A percentile compares a stretch with the other conserved stretches of the same genome.
phyloP scores from a whole-genome alignment of 1,284 basidiomycete species.

The Cutaneotrichosporon spelunceum region DNA sequence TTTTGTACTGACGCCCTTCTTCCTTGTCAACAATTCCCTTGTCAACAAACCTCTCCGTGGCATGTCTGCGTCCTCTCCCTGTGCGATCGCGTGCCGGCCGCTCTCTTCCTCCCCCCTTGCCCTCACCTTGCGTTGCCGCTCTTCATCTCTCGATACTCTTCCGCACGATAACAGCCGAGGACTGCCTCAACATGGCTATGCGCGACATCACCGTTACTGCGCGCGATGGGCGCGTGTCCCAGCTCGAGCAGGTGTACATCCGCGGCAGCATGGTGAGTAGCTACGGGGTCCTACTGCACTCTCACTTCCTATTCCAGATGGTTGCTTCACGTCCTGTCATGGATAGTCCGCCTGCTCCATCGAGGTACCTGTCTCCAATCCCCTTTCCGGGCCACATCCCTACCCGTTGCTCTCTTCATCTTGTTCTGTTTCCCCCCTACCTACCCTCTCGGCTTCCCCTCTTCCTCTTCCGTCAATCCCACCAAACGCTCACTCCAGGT shows the following conservation, averaged over 20 bases:
- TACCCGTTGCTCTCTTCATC: background rate
- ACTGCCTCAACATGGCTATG: constrained; percentile 94
- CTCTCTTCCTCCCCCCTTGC: too few species aligned
- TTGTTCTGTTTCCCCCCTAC: background rate
- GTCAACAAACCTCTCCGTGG: too few species aligned
- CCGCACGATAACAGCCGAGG: constrained; percentile 70
- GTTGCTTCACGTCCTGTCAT: too few species aligned
- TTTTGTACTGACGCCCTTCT: constrained; percentile 7
- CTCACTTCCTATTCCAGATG: too few species aligned
- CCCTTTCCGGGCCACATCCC: background rate
- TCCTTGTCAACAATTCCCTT: background rate
- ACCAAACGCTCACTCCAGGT: constrained; percentile 49
- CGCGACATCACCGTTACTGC: constrained; percentile 97
- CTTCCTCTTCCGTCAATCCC: background rate
- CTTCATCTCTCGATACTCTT: constrained; percentile 17
- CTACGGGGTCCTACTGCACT: too few species aligned
- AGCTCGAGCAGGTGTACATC: constrained; percentile 98
- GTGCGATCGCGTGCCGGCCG: too few species aligned
- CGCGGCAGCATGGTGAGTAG: constrained; percentile 78
- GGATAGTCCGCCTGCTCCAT: too few species aligned
- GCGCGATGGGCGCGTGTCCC: constrained; percentile 97
- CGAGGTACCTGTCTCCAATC: too few species aligned
- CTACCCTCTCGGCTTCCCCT: background rate
- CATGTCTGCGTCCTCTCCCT: too few species aligned
- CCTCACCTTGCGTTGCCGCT: background rate